Percentiles rank a stretch among this genome's conserved stretches.
phyloP scores from a whole-genome alignment of 2,329 filamentous ascomycete genomes.

The Diaporthe sp. region DNA sequence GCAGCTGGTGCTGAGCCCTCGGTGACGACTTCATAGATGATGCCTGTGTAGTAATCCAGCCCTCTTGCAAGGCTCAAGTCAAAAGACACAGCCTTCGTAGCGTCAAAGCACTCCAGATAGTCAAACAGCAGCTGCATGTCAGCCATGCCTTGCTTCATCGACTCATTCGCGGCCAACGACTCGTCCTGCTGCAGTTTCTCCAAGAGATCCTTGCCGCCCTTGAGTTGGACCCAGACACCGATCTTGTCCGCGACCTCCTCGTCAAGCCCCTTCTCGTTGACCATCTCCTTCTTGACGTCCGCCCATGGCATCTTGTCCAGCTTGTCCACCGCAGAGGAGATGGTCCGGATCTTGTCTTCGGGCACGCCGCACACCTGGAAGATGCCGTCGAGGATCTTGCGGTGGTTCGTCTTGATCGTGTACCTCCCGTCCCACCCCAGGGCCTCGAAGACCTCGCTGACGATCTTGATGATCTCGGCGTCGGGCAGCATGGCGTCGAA shows the following conservation, averaged over 20 bases:
- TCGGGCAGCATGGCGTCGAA: conserved; percentile 95
- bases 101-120: conserved; percentile 84
- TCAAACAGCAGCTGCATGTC: conserved; percentile 86
- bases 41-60: conserved; percentile 82
- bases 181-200: conserved; percentile 77
- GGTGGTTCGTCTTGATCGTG: conserved; percentile 95
- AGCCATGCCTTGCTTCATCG: conserved; percentile 82
- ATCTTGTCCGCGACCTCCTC: conserved; percentile 87
- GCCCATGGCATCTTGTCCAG: conserved; percentile 93
- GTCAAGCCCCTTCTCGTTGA: conserved; percentile 88
- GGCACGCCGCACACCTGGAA: conserved; percentile 94
- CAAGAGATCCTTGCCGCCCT: conserved; percentile 78
- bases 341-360: conserved; percentile 86
- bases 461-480: conserved; percentile 88
- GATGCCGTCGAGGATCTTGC: conserved; percentile 92
- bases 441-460: conserved; percentile 86
- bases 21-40: conserved; percentile 48
- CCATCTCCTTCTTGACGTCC: conserved; percentile 93
- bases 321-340: conserved; percentile 95
- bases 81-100: conserved; percentile 83
- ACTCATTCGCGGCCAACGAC: conserved; percentile 77
- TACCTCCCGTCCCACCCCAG: conserved; percentile 74
- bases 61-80: conserved; percentile 92
- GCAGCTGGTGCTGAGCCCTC: conserved; percentile 52
- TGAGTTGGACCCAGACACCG: conserved; percentile 84